Percentiles rank a stretch among this genome's conserved stretches.
These are phyloP conservation scores for Geranium incanum DNA, from an alignment of 441 rosid species.

Conservation along the genomic window DNA sequence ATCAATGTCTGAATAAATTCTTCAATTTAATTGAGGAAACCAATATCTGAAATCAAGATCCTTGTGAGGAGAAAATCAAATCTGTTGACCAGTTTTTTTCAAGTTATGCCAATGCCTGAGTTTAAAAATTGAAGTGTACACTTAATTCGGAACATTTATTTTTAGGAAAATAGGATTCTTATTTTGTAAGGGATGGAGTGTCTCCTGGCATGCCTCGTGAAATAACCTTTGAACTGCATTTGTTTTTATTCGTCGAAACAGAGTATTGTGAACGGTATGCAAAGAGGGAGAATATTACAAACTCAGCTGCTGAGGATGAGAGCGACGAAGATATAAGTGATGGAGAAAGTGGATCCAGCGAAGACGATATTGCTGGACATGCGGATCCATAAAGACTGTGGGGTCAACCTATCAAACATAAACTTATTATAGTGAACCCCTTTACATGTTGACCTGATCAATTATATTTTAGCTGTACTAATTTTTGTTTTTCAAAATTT, in stretches of 20 bases:
- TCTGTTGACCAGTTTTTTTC: no score
- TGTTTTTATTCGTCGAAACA: slow-evolving; percentile 22
- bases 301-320: slow-evolving; percentile 29
- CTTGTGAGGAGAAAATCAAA: no score
- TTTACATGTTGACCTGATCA: background rate
- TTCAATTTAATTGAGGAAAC: no score
- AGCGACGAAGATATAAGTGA: slow-evolving; percentile 43
- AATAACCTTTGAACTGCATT: no score
- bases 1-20: background rate
- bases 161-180: no score
- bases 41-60: no score
- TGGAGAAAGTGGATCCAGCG: slow-evolving; percentile 38
- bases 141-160: no score
- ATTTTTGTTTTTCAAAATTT: background rate
- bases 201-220: no score
- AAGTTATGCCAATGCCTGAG: no score
- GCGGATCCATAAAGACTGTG: slow-evolving; percentile 38
- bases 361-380: slow-evolving; percentile 51
- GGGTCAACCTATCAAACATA: background rate
- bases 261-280: slow-evolving; percentile 57
- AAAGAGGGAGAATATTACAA: slow-evolving; percentile 38
- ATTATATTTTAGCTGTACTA: slow-evolving; percentile 1
- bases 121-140: slow-evolving; percentile 1
- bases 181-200: no score
- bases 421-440: background rate